Evolutionary conservation across 2,329 filamentous ascomycete genomes (phyloP), one percentile per base, ranked within the genome.

Genomic region (Verticillium isaacii): DNA sequence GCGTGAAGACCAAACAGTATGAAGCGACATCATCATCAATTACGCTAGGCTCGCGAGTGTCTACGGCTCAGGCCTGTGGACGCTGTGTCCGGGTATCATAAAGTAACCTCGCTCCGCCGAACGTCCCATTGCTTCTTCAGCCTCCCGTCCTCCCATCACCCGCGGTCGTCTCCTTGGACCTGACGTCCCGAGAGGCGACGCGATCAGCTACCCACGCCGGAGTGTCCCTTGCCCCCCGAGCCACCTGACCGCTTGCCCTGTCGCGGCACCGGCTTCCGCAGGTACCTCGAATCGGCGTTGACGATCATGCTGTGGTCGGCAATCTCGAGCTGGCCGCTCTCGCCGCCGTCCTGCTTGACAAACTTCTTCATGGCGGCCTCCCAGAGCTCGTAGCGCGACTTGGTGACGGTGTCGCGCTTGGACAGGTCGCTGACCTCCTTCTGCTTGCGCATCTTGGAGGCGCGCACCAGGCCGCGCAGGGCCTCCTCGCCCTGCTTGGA

Each of bases 261-360:
- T 34, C 82, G 78, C 3, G 81, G 79, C 11, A 84, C 71, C 64
- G 85, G 83, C 64, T 83, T 83, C 50, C 86, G 81, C 54, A 80
- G 75, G 63, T 82, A 85, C 11, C 74, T 72, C 59, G 76, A 77
- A 32, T 85, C 82, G 2, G 83, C 79, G 65, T 89, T 87, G 37
- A 89, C 85, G 71, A 89, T 85, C 77, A 87, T 86, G 69, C 85
- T 88, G 66, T 86, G 81, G 62, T 89, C 85, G 2, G 85, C 83
- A 67, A 83, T 84, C 66, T 87, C 84, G 19, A 77, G 72, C 52
- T 77, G 71, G 32, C 75, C 76, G 15, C 72, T 72, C 36, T 73
- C 64, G 61, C 75, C 68, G 59, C 72, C 68, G 60, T 70, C 69
- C 23, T 73, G 71, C 57, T 77, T 74, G 62, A 86, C 78, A 55